Percentiles rank a stretch among this genome's conserved stretches.
Evolutionary conservation across 2,329 filamentous ascomycete genomes (phyloP).

Genomic region (Fusarium sp.): DNA sequence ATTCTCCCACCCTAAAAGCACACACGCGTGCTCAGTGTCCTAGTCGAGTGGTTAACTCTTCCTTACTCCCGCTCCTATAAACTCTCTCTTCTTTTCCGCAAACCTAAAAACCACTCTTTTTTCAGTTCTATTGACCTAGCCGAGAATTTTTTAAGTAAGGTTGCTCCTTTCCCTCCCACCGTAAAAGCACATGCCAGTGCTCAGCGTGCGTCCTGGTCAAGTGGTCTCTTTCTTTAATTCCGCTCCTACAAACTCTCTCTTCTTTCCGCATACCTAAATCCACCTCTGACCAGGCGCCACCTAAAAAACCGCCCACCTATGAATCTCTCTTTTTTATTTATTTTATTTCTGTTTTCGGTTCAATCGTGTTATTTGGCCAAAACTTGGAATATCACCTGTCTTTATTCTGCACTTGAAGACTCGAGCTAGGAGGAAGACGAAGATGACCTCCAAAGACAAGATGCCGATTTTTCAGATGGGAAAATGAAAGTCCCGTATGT

Average conservation of each 20-base stretch:
- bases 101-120: neutral
- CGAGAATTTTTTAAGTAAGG: neutral
- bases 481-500: neutral
- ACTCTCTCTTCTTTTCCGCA: neutral
- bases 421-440: neutral
- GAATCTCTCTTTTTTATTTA: neutral
- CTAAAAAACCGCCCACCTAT: neutral
- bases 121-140: neutral
- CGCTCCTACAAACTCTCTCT: neutral
- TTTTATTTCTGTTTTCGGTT: neutral
- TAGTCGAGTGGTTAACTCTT: neutral
- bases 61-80: neutral
- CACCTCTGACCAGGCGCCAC: neutral
- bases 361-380: neutral
- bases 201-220: neutral
- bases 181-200: neutral
- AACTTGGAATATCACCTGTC: neutral
- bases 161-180: neutral
- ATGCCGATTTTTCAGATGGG: neutral
- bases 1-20: neutral
- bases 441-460: neutral
- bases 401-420: neutral
- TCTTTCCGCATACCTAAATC: neutral
- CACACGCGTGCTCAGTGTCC: neutral
- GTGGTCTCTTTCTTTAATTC: neutral